Conservation (phyloP, 139 green algal genomes). For the Diplosphaera chodatii region DNA sequence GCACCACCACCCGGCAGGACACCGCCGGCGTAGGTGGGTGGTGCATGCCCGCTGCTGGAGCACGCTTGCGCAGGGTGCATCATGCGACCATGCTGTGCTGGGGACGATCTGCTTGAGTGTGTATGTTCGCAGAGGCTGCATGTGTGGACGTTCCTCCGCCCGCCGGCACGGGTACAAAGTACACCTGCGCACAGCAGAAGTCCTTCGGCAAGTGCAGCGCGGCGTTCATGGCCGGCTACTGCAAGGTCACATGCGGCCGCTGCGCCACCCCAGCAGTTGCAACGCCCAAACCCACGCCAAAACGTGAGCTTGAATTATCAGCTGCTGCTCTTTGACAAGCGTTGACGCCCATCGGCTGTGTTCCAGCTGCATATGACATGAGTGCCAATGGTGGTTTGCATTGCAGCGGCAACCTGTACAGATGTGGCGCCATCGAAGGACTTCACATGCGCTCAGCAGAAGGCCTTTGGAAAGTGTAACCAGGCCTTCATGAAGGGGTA, state of each 20-base stretch:
- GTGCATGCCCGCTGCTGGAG: background rate
- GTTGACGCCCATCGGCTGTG: too few species aligned
- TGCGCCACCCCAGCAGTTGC: background rate
- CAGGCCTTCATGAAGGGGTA: background rate
- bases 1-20: background rate
- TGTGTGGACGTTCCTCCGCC: too few species aligned
- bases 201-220: constrained; percentile 20
- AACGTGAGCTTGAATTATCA: too few species aligned
- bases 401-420: background rate
- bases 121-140: too few species aligned
- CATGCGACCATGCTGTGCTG: too few species aligned
- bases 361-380: too few species aligned
- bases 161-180: background rate
- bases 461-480: background rate
- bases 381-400: too few species aligned
- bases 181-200: constrained; percentile 32
- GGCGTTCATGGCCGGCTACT: constrained; percentile 21
- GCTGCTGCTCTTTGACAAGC: too few species aligned
- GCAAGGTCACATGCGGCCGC: constrained; percentile 11
- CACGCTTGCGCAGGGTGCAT: too few species aligned
- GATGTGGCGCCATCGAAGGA: background rate
- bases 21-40: background rate
- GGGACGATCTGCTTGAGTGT: too few species aligned
- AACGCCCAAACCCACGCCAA: too few species aligned
- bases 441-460: background rate